phyloP scores from a whole-genome alignment of 495 filamentous ascomycete species.

The Chaetomium cochliodes region DNA sequence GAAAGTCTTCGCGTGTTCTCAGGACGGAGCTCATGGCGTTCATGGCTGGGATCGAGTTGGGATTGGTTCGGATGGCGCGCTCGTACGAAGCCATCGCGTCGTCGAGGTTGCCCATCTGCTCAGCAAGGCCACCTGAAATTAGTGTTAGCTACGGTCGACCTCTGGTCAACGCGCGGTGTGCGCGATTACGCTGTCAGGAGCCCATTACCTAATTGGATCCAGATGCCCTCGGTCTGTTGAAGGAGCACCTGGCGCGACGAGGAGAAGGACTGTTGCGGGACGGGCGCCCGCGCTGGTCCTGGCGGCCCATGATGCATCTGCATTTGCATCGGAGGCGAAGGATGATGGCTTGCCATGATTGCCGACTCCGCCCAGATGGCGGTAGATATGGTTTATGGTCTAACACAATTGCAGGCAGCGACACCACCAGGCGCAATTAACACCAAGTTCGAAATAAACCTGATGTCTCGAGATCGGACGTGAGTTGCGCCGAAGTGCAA shows the following conservation, averaged over 20 bases:
- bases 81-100: slow-evolving; percentile 87
- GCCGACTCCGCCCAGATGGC: slow-evolving; percentile 10
- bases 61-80: slow-evolving; percentile 80
- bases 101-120: slow-evolving; percentile 84
- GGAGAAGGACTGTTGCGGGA: slow-evolving; percentile 35
- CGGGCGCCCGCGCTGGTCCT: slow-evolving; percentile 48
- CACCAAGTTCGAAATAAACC: background rate
- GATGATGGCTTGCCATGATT: slow-evolving; percentile 56
- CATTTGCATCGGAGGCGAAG: slow-evolving; percentile 56
- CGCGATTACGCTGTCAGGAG: background rate
- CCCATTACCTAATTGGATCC: slow-evolving; percentile 82
- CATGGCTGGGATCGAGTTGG: slow-evolving; percentile 89
- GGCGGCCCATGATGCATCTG: slow-evolving; percentile 57
- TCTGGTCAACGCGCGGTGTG: background rate
- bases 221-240: slow-evolving; percentile 77
- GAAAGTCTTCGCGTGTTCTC: slow-evolving; percentile 87
- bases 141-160: slow-evolving; percentile 25
- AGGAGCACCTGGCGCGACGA: slow-evolving; percentile 47
- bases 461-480: background rate
- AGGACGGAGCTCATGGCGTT: slow-evolving; percentile 89
- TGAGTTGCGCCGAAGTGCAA: background rate
- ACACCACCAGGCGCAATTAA: background rate
- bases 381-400: background rate
- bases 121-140: slow-evolving; percentile 73
- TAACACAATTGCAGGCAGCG: background rate